Conservation (phyloP, 805 yeast species). For the Saccharomycopsis sp. region DNA sequence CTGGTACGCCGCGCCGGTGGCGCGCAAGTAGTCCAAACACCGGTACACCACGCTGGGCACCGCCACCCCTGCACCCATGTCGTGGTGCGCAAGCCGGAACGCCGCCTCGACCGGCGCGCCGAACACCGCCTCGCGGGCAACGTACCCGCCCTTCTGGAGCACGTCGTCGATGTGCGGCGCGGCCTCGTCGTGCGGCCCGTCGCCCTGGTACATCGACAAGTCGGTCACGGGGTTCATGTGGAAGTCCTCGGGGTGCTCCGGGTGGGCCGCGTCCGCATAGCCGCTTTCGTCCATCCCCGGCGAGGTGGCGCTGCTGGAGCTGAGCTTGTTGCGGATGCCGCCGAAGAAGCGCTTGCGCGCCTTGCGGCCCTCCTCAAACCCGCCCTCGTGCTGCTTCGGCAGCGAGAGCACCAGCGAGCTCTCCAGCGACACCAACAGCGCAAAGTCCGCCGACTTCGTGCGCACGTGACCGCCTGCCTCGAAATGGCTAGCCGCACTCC, state of each 20-base stretch:
- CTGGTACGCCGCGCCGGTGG: conserved; percentile 66
- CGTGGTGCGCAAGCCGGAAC: conserved; percentile 43
- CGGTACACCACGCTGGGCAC: conserved; percentile 71
- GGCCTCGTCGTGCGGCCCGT: background rate
- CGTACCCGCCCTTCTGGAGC: background rate
- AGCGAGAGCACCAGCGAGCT: conserved; percentile 3
- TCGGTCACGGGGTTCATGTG: conserved; percentile 20
- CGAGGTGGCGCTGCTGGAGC: no score
- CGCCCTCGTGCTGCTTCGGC: conserved; percentile 11
- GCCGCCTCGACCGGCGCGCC: conserved; percentile 57
- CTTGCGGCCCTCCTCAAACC: conserved; percentile 7
- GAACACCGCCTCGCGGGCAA: conserved; percentile 39
- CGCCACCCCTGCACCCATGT: conserved; percentile 22
- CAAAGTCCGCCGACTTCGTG: conserved; percentile 11
- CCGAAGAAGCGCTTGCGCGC: conserved; percentile 20
- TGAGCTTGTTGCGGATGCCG: conserved; percentile 20
- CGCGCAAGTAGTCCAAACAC: conserved; percentile 61
- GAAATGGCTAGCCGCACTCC: no score
- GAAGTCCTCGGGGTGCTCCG: conserved; percentile 19
- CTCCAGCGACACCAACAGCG: background rate
- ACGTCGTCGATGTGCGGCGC: background rate
- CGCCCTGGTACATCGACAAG: conserved; percentile 8
- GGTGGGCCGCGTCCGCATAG: no score
- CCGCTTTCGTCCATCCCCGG: conserved; percentile 5
- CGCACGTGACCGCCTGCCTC: no score